A percentile compares a stretch with the other conserved stretches of the same genome.
Conservation (phyloP, 192 early-diverging fungal species). For the Chytriomyces sp. region DNA sequence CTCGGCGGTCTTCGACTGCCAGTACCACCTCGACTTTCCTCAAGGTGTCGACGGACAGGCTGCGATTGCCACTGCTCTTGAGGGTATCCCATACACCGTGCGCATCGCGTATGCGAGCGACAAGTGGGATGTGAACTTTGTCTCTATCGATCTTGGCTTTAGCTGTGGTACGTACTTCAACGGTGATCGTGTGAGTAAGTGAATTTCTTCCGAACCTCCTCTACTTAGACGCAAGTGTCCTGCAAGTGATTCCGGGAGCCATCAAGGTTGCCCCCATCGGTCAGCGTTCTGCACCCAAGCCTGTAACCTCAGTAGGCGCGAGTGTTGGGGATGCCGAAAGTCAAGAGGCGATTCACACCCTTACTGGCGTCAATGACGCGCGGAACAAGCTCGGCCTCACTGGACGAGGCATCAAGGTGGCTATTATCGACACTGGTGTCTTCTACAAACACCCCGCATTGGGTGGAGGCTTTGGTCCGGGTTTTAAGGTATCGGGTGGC, state of each 20-base stretch:
- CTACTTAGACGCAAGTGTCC: constrained; percentile 14
- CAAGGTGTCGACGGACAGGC: not conserved
- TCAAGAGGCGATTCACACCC: constrained; percentile 13
- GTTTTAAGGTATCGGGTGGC: constrained; percentile 41
- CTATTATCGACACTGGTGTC: constrained; percentile 54
- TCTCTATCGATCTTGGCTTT: not conserved
- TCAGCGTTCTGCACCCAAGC: not conserved
- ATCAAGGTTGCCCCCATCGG: not conserved
- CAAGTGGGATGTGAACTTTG: not conserved
- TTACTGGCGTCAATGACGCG: constrained; percentile 42
- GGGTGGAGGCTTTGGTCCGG: constrained; percentile 46
- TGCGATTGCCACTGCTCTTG: not conserved
- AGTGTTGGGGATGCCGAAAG: no score
- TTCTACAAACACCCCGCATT: constrained; percentile 57
- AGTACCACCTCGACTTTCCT: not conserved
- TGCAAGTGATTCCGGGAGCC: constrained; percentile 1
- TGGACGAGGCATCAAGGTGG: constrained; percentile 55
- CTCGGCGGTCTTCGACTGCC: not conserved
- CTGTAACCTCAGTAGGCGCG: no score
- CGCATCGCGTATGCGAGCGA: not conserved
- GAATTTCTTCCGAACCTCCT: not conserved
- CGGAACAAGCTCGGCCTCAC: constrained; percentile 34
- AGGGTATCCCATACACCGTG: not conserved
- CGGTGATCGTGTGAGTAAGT: no score
- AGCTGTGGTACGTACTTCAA: no score